Evolutionary conservation across 176 grass and related monocot species (phyloP).

Genomic region (Aechmea fasciata): DNA sequence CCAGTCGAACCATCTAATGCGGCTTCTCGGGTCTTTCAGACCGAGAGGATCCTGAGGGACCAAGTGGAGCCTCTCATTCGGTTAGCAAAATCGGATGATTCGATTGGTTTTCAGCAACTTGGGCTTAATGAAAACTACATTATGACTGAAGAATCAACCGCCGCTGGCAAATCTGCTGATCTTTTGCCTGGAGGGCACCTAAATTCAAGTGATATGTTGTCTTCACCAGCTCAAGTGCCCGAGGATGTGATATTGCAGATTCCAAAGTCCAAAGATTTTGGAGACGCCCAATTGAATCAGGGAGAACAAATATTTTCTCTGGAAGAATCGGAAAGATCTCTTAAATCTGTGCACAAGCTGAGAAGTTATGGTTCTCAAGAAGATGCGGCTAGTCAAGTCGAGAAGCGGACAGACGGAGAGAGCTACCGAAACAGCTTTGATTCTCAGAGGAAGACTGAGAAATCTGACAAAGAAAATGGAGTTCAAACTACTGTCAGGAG

Average conservation of each 20-base stretch:
- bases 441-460: conserved; percentile 19
- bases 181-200: neutral
- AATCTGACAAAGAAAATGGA: conserved; percentile 18
- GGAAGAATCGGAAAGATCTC: neutral
- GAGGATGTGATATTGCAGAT: too few species aligned
- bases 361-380: conserved; percentile 12
- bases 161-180: neutral
- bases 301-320: too few species aligned
- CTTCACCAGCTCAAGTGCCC: neutral
- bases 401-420: conserved; percentile 5
- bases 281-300: too few species aligned
- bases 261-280: too few species aligned
- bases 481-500: neutral
- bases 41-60: neutral
- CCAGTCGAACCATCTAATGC: conserved; percentile 6
- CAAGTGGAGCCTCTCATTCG: conserved; percentile 1
- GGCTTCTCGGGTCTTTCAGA: neutral
- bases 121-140: neutral
- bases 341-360: conserved; percentile 10
- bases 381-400: too few species aligned
- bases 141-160: neutral
- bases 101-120: conserved; percentile 12
- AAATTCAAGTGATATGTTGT: neutral
- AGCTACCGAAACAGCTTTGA: conserved; percentile 6
- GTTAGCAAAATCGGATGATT: conserved; percentile 10